A percentile compares a stretch with the other conserved stretches of the same genome.
Conservation (phyloP, 352 stramenopile species). For the Phytophthora aleatoria region DNA sequence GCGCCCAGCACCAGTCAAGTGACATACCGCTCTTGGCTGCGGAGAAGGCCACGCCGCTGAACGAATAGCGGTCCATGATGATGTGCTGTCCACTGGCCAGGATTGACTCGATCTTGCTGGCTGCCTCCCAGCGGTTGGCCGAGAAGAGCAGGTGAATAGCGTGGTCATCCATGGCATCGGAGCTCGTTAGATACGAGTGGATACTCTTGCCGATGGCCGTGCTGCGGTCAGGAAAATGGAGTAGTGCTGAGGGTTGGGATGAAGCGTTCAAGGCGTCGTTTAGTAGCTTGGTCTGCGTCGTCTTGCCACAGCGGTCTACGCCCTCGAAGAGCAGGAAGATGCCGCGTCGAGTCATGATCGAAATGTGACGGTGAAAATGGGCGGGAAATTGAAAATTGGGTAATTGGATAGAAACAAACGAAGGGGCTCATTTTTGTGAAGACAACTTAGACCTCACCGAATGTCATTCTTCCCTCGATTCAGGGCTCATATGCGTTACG, state of each 20-base stretch:
- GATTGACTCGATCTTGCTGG: slow-evolving; percentile 66
- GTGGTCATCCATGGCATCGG: slow-evolving; percentile 93
- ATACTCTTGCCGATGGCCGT: slow-evolving; percentile 97
- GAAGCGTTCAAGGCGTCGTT: slow-evolving; percentile 59
- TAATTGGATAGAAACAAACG: background rate
- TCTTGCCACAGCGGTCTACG: slow-evolving; percentile 99
- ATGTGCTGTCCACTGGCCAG: slow-evolving; percentile 89
- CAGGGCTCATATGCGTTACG: too few relatives aligned
- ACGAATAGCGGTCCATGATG: slow-evolving; percentile 97
- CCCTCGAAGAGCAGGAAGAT: slow-evolving; percentile 99
- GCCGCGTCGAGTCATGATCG: slow-evolving; percentile 71
- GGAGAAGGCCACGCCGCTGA: slow-evolving; percentile 98
- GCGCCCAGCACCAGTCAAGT: slow-evolving; percentile 98
- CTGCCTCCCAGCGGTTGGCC: slow-evolving; percentile 99
- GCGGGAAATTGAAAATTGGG: slow-evolving; percentile 2
- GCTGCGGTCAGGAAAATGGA: slow-evolving; percentile 84
- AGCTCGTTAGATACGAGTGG: slow-evolving; percentile 95
- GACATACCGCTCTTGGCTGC: slow-evolving; percentile 94
- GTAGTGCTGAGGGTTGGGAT: slow-evolving; percentile 38
- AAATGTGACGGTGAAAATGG: slow-evolving; percentile 3
- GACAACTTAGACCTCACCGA: too few relatives aligned
- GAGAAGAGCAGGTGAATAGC: slow-evolving; percentile 99
- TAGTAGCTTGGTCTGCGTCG: slow-evolving; percentile 96
- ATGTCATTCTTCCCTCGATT: too few relatives aligned
- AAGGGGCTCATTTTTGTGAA: background rate